These are phyloP conservation scores for Saccharomycopsis amapae DNA, from an alignment of 805 yeast species.

Conservation along the genomic window DNA sequence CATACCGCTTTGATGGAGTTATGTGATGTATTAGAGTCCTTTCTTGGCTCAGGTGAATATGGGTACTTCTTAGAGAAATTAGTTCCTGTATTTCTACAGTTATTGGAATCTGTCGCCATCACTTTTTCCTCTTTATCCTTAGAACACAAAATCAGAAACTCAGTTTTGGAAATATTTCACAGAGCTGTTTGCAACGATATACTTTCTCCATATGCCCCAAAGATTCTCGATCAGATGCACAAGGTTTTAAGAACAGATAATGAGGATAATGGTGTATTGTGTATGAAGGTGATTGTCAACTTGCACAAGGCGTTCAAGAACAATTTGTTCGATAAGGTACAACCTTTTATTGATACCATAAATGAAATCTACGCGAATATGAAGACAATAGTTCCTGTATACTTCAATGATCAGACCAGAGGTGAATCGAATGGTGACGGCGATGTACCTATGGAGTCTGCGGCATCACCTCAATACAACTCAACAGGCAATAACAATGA, in stretches of 20 bases:
- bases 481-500: slow-evolving; percentile 33
- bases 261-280: slow-evolving; percentile 90
- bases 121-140: slow-evolving; percentile 57
- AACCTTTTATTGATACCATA: slow-evolving; percentile 70
- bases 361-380: slow-evolving; percentile 71
- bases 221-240: slow-evolving; percentile 53
- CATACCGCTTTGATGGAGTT: slow-evolving; percentile 73
- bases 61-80: slow-evolving; percentile 63
- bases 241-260: slow-evolving; percentile 68
- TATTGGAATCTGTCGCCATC: slow-evolving; percentile 61
- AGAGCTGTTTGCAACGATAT: slow-evolving; percentile 77
- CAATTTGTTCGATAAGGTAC: slow-evolving; percentile 62
- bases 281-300: slow-evolving; percentile 80
- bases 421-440: background rate
- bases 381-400: slow-evolving; percentile 63
- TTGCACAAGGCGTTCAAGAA: slow-evolving; percentile 79
- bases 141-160: slow-evolving; percentile 72
- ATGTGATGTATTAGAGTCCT: slow-evolving; percentile 79
- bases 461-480: slow-evolving; percentile 24
- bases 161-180: slow-evolving; percentile 71
- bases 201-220: slow-evolving; percentile 60
- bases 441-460: background rate
- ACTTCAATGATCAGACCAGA: slow-evolving; percentile 39
- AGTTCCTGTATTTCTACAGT: slow-evolving; percentile 60
- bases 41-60: slow-evolving; percentile 74